These are phyloP conservation scores for Nidularia sp. DNA, from an alignment of 768 basidiomycete species.

Conservation along the genomic window DNA sequence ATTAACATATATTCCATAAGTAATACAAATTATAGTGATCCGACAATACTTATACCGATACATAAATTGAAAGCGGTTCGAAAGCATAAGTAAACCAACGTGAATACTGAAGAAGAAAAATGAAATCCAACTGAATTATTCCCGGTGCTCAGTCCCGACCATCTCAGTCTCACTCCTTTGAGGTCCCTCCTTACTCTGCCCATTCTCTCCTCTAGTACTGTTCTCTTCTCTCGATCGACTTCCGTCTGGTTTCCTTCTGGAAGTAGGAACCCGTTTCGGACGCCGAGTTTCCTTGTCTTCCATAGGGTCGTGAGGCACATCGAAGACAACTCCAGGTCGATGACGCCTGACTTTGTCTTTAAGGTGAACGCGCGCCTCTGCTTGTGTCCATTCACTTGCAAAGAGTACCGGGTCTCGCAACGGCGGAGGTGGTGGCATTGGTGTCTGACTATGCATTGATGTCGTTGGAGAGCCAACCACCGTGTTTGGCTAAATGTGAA, in stretches of 20 bases:
- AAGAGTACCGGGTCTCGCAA: slow-evolving; percentile 62
- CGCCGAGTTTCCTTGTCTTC: slow-evolving; percentile 30
- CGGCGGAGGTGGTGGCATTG: slow-evolving; percentile 54
- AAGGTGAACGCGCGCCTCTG: slow-evolving; percentile 34
- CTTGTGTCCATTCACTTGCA: slow-evolving; percentile 68
- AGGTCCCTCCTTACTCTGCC: not conserved
- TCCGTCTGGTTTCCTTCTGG: not conserved
- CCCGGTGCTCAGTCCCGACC: too few relatives aligned
- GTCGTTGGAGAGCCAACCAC: slow-evolving; percentile 72
- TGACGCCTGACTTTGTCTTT: slow-evolving; percentile 34
- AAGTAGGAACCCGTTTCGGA: slow-evolving; percentile 10
- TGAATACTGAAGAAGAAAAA: not conserved
- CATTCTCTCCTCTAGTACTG: not conserved
- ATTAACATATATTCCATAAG: not conserved
- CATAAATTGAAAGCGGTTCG: not conserved
- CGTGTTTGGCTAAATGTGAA: slow-evolving; percentile 54
- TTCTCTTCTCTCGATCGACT: not conserved
- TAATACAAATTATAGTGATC: not conserved
- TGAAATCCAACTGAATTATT: too few relatives aligned
- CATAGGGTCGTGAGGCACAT: slow-evolving; percentile 49
- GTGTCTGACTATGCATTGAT: slow-evolving; percentile 57
- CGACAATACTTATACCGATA: too few relatives aligned
- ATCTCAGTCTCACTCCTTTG: not conserved
- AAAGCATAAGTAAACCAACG: not conserved
- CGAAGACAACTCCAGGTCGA: slow-evolving; percentile 66